Evolutionary conservation across 2,329 filamentous ascomycete species (phyloP), one percentile per base, ranked within the genome.

Genomic region (Dissoconium aciculare): DNA sequence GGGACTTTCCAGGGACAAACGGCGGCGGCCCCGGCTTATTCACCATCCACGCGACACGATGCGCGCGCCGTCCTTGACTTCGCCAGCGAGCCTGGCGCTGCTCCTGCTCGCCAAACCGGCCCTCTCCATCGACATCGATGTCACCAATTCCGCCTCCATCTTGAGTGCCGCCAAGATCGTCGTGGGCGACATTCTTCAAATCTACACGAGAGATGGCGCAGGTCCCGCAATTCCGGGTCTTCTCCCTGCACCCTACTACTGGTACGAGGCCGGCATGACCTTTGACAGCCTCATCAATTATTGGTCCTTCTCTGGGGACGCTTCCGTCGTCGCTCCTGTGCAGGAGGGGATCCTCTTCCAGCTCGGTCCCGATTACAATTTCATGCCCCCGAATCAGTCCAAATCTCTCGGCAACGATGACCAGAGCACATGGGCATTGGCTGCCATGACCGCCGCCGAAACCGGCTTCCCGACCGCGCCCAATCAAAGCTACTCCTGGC

Each of bases 371-470:
- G 51, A 65, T 5, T 59, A 64, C 35, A 63, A 80, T 53, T 77
- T 66, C 45, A 71, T 78, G 63, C 73, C 72, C 2, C 34, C 35
- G 5, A 48, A 48, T 24, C 49, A 52, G 32, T 44, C 42, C 24
- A 50, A 46, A 27, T 45, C 38, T 3, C 28, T 60, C 38, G 67
- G 66, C 27, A 53, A 54, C 39, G 67, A 71, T 32, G 68, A 71
- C 35, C 67, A 71, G 43, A 73, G 77, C 4, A 83, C 84, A 54
- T 91, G 82, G 82, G 79, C 70, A 11, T 67, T 87, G 63, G 71
- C 81, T 1, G 78, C 78, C 39, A 79, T 89, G 67, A 69, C 70
- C 10, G 82, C 81, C 1, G 78, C 80, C 15, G 82, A 91, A 55
- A 67, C 73, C 44, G 74, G 74, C 38, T 87, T 79, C 45, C 75